Base-by-base conservation (phyloP, 768 basidiomycete species). In the Brasilioporus rufonigricans region DNA sequence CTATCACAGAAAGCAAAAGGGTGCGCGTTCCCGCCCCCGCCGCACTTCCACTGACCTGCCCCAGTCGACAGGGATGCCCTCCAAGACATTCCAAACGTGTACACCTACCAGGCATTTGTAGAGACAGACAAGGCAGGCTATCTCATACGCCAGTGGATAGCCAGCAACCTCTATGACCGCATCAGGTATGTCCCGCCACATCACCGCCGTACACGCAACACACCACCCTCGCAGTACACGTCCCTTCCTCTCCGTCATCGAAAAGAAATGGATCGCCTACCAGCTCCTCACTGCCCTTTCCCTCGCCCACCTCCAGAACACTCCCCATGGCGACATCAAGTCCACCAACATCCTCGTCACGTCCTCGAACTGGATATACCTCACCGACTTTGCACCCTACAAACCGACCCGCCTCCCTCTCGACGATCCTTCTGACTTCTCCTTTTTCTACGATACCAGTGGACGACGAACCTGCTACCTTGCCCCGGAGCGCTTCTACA, bases 261-360 rank as follows among this genome's bases (percentile, higher is more conserved):
- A 99, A 77, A 98, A 98, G 81, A 93, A 92, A 68, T 99, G 96
- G 97, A 93, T 98, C 55, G 86, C 89, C 0, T 99, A 93, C 65
- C 97, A 98, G 70, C 77, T 98, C 2, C 77, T 98, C 56, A 87
- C 84, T 26, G 92, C 87, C 3, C 78, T 99, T 39, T 82, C 89
- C 23, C 91, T 92, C 61, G 85, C 91, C 0, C 82, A 92, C 24
- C 84, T 85, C 51, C 85, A 87, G 47, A 91, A 95, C 74, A 77
- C 95, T n/a, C 83, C 95, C 2, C 97, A 99, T 71, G 97, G 97
- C 11, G 96, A 98, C 70, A 89, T 99, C 77, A 98, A 98, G 72
- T 93, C 93, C 5, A 92, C 95, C 71, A 99, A 99, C 69, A 84
- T 99, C 61, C 82, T 98, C 48, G 92, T 98, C 46, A 94, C 95